phyloP scores from a whole-genome alignment of 2,329 filamentous ascomycete genomes.

The Rhinocladiella mackenziei region DNA sequence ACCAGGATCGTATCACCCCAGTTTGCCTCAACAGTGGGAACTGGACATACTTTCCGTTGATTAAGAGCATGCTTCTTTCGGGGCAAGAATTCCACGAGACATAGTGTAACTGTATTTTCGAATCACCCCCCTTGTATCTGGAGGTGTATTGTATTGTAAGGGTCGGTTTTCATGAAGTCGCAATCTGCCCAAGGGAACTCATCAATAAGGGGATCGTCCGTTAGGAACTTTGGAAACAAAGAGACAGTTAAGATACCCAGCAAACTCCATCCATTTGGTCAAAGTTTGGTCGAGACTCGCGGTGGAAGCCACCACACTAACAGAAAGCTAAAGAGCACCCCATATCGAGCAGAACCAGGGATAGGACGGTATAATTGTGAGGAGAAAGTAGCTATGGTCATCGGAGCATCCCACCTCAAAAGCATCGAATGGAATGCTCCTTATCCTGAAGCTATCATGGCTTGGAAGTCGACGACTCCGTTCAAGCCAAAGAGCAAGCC shows the following conservation, averaged over 20 bases:
- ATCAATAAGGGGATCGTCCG: constrained; percentile 10
- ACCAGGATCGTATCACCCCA: constrained; percentile 32
- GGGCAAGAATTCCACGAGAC: constrained; percentile 1
- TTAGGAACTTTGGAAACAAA: constrained; percentile 12
- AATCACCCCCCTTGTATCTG: constrained; percentile 8
- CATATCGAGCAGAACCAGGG: background rate
- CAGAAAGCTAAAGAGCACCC: background rate
- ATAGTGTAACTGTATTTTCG: constrained; percentile 2
- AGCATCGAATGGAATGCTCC: constrained; percentile 6
- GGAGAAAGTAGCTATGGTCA: too few relatives aligned
- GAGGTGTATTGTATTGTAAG: constrained; percentile 7
- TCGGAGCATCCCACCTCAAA: too few relatives aligned
- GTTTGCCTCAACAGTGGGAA: constrained; percentile 49
- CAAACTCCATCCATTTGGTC: constrained; percentile 5
- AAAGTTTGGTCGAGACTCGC: constrained; percentile 4
- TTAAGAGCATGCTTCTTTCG: constrained; percentile 1
- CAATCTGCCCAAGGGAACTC: constrained; percentile 12
- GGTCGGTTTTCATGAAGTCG: constrained; percentile 10
- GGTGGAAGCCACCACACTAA: background rate
- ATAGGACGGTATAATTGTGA: background rate
- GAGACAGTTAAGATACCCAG: constrained; percentile 4
- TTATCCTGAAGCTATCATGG: background rate
- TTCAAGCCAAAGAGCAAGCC: too few relatives aligned
- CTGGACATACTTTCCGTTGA: constrained; percentile 65
- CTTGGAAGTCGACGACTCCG: too few relatives aligned